Evolutionary conservation across 306 rosid genomes (phyloP).

Genomic region (Sphenostylis stenocarpa): DNA sequence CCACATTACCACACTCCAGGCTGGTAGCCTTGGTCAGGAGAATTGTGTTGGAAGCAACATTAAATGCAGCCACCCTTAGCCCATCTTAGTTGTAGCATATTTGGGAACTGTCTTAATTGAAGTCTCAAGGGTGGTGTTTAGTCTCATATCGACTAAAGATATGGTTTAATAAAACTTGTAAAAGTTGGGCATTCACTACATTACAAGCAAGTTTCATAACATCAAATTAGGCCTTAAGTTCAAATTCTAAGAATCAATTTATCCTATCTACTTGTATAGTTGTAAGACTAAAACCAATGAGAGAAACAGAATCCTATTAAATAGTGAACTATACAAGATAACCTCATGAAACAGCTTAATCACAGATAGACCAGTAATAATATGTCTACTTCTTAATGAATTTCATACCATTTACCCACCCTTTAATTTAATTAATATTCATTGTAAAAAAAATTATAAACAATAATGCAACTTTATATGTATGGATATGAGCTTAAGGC

Average conservation of each 20-base stretch:
- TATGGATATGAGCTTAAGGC: constrained; percentile 15
- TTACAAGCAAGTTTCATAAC: not conserved
- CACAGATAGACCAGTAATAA: constrained; percentile 1
- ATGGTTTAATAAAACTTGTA: not conserved
- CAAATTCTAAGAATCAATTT: not conserved
- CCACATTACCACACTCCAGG: not conserved
- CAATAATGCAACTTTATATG: constrained; percentile 3
- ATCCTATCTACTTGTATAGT: constrained; percentile 4
- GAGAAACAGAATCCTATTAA: constrained; percentile 16
- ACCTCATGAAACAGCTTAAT: constrained; percentile 22
- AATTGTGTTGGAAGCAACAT: not conserved
- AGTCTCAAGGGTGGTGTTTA: not conserved
- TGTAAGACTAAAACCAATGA: not conserved
- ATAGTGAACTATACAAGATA: constrained; percentile 24
- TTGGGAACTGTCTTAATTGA: not conserved
- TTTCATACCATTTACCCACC: not conserved
- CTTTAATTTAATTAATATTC: constrained; percentile 14
- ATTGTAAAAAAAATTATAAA: not conserved
- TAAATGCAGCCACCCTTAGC: not conserved
- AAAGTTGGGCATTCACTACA: not conserved
- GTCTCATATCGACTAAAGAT: not conserved
- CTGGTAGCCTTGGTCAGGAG: not conserved
- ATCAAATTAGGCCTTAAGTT: not conserved
- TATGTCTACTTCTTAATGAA: constrained; percentile 22
- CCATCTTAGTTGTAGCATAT: not conserved